Conservation (phyloP, 2,329 filamentous ascomycete genomes). For the Xylaria sp. region DNA sequence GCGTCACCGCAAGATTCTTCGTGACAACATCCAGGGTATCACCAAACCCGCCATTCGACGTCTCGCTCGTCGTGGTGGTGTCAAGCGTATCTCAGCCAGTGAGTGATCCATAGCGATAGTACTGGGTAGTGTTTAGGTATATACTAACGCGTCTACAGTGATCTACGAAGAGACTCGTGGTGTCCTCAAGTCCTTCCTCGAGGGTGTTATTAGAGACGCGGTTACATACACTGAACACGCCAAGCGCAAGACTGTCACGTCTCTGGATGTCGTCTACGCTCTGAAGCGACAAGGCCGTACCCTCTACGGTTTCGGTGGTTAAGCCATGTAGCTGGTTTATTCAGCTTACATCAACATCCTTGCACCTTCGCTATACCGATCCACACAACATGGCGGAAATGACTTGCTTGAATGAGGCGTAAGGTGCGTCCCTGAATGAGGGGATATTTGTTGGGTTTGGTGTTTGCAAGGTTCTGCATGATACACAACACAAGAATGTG, state of each 20-base stretch:
- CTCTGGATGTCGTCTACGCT: constrained; percentile 72
- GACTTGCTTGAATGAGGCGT: constrained; percentile 21
- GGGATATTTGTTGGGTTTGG: constrained; percentile 23
- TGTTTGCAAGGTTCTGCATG: constrained; percentile 47
- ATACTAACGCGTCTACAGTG: constrained; percentile 58
- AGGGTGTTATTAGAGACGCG: constrained; percentile 81
- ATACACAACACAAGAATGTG: constrained; percentile 48
- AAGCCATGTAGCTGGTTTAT: constrained; percentile 42
- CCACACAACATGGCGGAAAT: constrained; percentile 7
- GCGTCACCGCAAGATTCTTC: constrained; percentile 98
- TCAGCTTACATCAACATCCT: constrained; percentile 17
- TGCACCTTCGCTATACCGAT: constrained; percentile 23
- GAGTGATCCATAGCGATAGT: constrained; percentile 50
- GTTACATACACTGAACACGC: constrained; percentile 87
- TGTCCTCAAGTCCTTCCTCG: constrained; percentile 86
- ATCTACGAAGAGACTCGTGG: constrained; percentile 87
- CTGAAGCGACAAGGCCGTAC: constrained; percentile 74
- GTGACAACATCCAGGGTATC: constrained; percentile 99
- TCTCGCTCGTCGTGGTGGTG: constrained; percentile 98
- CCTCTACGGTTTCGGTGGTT: constrained; percentile 77
- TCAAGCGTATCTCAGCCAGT: constrained; percentile 99
- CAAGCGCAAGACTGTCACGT: constrained; percentile 80
- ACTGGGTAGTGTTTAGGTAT: too few species aligned
- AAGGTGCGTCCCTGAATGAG: constrained; percentile 15
- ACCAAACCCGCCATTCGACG: constrained; percentile 98